Evolutionary conservation across 306 rosid species (phyloP), one percentile per base, ranked within the genome.

Genomic region (Styphnolobium japonicum): DNA sequence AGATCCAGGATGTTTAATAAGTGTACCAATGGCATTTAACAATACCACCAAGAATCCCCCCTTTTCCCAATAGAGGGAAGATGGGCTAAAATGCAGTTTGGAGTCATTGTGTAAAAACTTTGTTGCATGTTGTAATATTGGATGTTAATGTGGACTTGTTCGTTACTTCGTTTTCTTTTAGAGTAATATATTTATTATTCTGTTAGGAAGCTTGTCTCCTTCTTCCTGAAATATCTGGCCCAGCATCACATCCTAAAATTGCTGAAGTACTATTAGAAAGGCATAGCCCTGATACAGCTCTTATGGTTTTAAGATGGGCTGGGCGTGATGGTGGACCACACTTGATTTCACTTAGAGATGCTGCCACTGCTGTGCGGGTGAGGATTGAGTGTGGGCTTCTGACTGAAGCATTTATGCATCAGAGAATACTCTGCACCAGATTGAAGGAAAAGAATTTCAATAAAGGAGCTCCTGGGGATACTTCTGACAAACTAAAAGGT

Each of bases 341-440:
- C 63, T 46, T 83, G 68, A 77, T 85, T 85, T 93, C 96, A 61
- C 97, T 96, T 60, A 58, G 86, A 66, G 99, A 93, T 86, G 99
- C 98, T 71, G 96, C 90, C 61, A 93, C 92, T 86, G 90, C 97
- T 82, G 96, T 96, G 75, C 90, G 99, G 80, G 99, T 96, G 78
- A 89, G 98, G 85, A 85, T 96, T 81, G 97, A 96, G 88, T 91
- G 96, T 89, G 99, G 96, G 61, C 98, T 91, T 81, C 85, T 96
- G 77, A 96, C 98, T 37, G 98, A 96, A 85, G 96, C 98, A 64
- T 96, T 90, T 85, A 85, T 90, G 83, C 93, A 96, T 80, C 98
- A 93, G 92, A 96, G 98, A 82, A 75, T 82, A 89, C 81, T 96
- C 67, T 90, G 91, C 86, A 82, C 80, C 71, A 84, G 86, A 82